Conservation (phyloP, 495 filamentous ascomycete genomes). For the Talaromyces wortmannii region DNA sequence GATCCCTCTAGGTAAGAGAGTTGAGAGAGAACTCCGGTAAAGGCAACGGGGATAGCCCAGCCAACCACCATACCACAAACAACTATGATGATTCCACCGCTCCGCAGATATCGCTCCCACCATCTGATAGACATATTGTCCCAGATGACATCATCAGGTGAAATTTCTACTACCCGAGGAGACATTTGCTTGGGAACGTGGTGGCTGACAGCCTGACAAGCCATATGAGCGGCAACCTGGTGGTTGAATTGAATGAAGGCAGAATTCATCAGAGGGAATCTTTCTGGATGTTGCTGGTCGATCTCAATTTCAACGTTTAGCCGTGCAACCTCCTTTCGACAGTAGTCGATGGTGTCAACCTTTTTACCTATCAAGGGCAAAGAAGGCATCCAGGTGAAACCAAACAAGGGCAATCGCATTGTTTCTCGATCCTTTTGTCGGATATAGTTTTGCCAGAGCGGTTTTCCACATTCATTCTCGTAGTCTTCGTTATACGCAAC, state of each 20-base stretch:
- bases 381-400: slow-evolving; percentile 74
- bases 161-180: slow-evolving; percentile 86
- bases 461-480: slow-evolving; percentile 60
- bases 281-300: slow-evolving; percentile 81
- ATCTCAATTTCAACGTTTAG: slow-evolving; percentile 90
- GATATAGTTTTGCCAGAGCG: slow-evolving; percentile 77
- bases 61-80: slow-evolving; percentile 75
- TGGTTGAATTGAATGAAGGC: slow-evolving; percentile 99
- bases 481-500: slow-evolving; percentile 61
- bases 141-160: slow-evolving; percentile 92
- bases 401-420: slow-evolving; percentile 73
- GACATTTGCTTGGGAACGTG: slow-evolving; percentile 93
- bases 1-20: slow-evolving; percentile 57
- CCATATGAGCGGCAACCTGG: slow-evolving; percentile 97
- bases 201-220: slow-evolving; percentile 86
- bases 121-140: slow-evolving; percentile 96
- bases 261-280: slow-evolving; percentile 92
- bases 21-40: slow-evolving; percentile 76
- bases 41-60: slow-evolving; percentile 88
- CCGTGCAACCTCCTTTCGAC: slow-evolving; percentile 78
- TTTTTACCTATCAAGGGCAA: slow-evolving; percentile 80
- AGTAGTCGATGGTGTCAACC: slow-evolving; percentile 91
- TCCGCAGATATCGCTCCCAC: slow-evolving; percentile 85
- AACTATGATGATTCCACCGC: slow-evolving; percentile 54
- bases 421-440: slow-evolving; percentile 77